phyloP scores from a whole-genome alignment of 139 green algal genomes.

The Haematococcus lacustris region DNA sequence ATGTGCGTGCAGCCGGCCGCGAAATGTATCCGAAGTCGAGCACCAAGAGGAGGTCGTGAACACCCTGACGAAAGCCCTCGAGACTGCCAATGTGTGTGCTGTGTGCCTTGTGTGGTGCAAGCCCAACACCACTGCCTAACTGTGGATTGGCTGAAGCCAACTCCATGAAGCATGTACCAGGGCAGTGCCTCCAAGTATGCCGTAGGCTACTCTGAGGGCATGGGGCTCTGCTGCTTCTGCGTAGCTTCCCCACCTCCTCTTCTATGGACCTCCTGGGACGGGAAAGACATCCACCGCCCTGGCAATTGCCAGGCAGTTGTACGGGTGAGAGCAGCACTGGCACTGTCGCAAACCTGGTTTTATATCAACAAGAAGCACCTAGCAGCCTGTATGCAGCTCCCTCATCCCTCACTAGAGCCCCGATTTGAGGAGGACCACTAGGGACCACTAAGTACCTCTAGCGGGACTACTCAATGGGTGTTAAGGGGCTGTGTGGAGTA shows the following conservation, averaged over 20 bases:
- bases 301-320: slow-evolving; percentile 79
- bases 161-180: neutral
- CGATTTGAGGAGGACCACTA: no score
- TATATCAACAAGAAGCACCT: no score
- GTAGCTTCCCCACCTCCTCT: slow-evolving; percentile 92
- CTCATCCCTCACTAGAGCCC: no score
- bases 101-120: neutral
- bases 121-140: neutral
- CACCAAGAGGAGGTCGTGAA: slow-evolving; percentile 91
- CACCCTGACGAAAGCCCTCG: slow-evolving; percentile 75
- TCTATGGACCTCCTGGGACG: slow-evolving; percentile 96
- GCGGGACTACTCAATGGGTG: no score
- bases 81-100: slow-evolving; percentile 69
- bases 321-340: slow-evolving; percentile 19
- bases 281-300: slow-evolving; percentile 96
- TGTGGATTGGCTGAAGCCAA: neutral
- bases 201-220: no score
- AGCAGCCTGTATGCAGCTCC: no score
- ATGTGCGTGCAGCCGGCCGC: slow-evolving; percentile 80
- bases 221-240: no score
- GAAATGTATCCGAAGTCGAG: slow-evolving; percentile 82
- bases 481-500: no score
- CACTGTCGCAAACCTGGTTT: neutral
- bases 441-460: no score
- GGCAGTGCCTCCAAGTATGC: no score